Evolutionary conservation across 495 filamentous ascomycete species (phyloP).

Genomic region (Monascus purpureus): DNA sequence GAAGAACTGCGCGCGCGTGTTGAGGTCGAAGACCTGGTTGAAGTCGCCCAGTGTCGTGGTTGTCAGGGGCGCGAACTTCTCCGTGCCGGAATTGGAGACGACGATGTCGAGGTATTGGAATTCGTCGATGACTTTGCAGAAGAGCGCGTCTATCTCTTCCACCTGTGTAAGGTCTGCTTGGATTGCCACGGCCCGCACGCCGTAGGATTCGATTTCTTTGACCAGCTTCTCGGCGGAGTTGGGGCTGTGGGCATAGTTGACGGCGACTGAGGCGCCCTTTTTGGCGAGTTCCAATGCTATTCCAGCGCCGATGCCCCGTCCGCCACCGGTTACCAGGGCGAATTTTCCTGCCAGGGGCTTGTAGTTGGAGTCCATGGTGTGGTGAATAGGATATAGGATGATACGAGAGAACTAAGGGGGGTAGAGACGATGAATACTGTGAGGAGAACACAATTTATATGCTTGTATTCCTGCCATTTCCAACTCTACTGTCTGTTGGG

Average conservation of each 20-base stretch:
- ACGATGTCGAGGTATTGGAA: constrained; percentile 68
- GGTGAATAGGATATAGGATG: too few relatives aligned
- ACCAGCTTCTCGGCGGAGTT: constrained; percentile 50
- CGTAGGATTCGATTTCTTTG: constrained; percentile 42
- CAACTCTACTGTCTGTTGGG: too few relatives aligned
- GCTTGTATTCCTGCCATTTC: too few relatives aligned
- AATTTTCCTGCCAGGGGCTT: constrained; percentile 46
- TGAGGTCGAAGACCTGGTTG: constrained; percentile 63
- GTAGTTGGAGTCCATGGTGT: too few relatives aligned
- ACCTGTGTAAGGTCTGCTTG: constrained; percentile 62
- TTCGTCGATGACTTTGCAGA: constrained; percentile 45
- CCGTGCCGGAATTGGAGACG: constrained; percentile 42
- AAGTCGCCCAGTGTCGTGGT: constrained; percentile 64
- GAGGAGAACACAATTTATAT: too few relatives aligned
- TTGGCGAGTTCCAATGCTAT: constrained; percentile 65
- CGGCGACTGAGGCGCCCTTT: constrained; percentile 55
- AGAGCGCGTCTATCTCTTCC: constrained; percentile 47
- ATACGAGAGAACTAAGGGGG: too few relatives aligned
- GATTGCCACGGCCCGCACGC: constrained; percentile 50
- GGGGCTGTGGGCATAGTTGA: constrained; percentile 62
- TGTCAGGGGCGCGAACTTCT: constrained; percentile 33
- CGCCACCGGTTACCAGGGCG: constrained; percentile 58
- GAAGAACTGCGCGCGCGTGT: constrained; percentile 70
- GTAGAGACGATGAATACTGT: too few relatives aligned
- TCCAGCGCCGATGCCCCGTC: constrained; percentile 59